A percentile compares a stretch with the other conserved stretches of the same genome.
These are phyloP conservation scores for Tetrapisispora fleetii DNA, from an alignment of 805 yeast species.

Conservation along the genomic window DNA sequence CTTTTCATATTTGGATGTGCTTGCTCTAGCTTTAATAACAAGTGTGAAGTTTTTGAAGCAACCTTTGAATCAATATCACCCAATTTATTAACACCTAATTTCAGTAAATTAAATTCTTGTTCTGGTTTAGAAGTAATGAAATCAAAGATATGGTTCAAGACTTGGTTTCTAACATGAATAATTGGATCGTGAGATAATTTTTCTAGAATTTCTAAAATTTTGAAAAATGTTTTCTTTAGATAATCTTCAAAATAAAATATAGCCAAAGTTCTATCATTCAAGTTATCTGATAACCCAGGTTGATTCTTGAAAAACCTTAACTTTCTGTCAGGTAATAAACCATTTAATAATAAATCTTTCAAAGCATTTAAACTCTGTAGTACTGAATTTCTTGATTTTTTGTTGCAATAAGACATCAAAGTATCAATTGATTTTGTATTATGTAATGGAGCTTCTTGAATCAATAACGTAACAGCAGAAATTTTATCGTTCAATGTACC, in stretches of 20 bases:
- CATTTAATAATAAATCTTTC: slow-evolving; percentile 77
- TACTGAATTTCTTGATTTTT: slow-evolving; percentile 89
- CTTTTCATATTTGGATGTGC: slow-evolving; percentile 94
- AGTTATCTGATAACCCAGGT: slow-evolving; percentile 37
- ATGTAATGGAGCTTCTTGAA: slow-evolving; percentile 93
- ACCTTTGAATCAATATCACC: slow-evolving; percentile 92
- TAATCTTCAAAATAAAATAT: slow-evolving; percentile 83
- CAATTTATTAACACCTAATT: slow-evolving; percentile 83
- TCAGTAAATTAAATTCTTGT: slow-evolving; percentile 85
- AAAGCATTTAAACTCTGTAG: slow-evolving; percentile 82
- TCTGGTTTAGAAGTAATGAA: slow-evolving; percentile 82
- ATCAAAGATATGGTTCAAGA: slow-evolving; percentile 68
- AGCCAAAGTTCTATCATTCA: slow-evolving; percentile 50
- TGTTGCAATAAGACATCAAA: slow-evolving; percentile 66
- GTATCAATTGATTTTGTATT: slow-evolving; percentile 76
- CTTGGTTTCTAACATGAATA: slow-evolving; percentile 71
- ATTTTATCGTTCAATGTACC: slow-evolving; percentile 96
- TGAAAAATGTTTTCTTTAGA: slow-evolving; percentile 66
- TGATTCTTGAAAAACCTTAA: slow-evolving; percentile 72
- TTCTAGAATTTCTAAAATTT: slow-evolving; percentile 68
- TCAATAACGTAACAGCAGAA: slow-evolving; percentile 82
- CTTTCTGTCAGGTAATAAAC: slow-evolving; percentile 80
- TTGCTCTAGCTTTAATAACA: slow-evolving; percentile 69
- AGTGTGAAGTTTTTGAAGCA: slow-evolving; percentile 77
- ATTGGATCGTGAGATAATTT: slow-evolving; percentile 83